Evolutionary conservation across 371 early-diverging fungal genomes (phyloP), one percentile per base, ranked within the genome.

Genomic region (Syncephalis plumigaleata): DNA sequence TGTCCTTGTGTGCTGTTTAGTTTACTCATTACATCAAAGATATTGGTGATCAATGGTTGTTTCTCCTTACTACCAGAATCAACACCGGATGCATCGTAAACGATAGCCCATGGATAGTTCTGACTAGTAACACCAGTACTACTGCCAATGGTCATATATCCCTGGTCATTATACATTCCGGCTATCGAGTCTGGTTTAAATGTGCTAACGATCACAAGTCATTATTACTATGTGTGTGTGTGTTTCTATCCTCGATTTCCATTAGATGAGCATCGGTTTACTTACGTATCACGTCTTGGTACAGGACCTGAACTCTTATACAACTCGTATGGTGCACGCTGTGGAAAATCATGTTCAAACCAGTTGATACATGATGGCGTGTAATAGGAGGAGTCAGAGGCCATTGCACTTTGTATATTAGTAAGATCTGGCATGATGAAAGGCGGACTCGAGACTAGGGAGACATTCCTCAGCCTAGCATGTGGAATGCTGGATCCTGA

Each of bases 291-390:
- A 36, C 43, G 42, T 53, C 42, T 44, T 16, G 36, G 18, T 25
- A 25, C 26, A 55, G n/a, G 16, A 22, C 18, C 31, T 9, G 9
- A 25, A 11, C 15, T 26, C 16, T 70, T 62, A 37, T 67, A 31
- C 36, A 51, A 46, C 36, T 63, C 44, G 42, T 63, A 66, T 18
- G 66, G 69, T 18, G 46, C 49, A n/a, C 54, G 63, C 43, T 44
- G 60, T 2, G 70, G 68, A 46, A 70, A 70, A 39, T 61, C 57
- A 44, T 65, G 55, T 38, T 62, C 73, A 52, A 69, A 68, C 63
- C 67, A 64, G 53, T 53, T 62, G 23, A 60, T 63, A 53, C 62
- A 71, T 36, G 39, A 13, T 37, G 54, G 63, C 49, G 16, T 42
- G 36, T 15, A 27, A 43, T 13, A 43, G 18, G 13, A 11, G 43